Percentiles rank a stretch among this genome's conserved stretches.
phyloP scores from a whole-genome alignment of 768 basidiomycete species.

The Lepiota brunneoincarnata region DNA sequence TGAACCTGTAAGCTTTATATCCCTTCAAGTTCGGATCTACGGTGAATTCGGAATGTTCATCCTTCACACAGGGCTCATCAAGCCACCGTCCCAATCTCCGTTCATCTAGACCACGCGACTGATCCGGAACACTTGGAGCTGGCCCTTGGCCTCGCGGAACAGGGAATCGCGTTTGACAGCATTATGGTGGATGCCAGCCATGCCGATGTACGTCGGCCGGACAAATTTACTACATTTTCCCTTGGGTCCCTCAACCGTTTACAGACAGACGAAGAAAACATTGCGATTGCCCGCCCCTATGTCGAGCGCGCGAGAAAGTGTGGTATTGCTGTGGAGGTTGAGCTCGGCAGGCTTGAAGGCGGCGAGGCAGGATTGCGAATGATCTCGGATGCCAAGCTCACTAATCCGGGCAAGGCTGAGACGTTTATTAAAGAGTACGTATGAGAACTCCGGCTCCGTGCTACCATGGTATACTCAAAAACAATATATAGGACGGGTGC shows the following conservation, averaged over 20 bases:
- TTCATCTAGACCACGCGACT: constrained; percentile 48
- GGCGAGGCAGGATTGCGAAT: constrained; percentile 46
- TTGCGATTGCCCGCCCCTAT: constrained; percentile 39
- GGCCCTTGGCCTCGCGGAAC: constrained; percentile 40
- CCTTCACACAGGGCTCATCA: constrained; percentile 34
- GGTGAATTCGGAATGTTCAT: background rate
- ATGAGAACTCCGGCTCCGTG: background rate
- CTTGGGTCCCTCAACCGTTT: background rate
- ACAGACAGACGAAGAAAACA: constrained; percentile 47
- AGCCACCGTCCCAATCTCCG: constrained; percentile 46
- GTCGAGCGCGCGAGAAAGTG: constrained; percentile 38
- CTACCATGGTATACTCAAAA: background rate
- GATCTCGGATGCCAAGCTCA: constrained; percentile 47
- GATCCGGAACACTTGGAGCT: constrained; percentile 44
- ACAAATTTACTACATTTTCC: background rate
- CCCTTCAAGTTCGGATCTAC: background rate
- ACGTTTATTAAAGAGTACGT: constrained; percentile 38
- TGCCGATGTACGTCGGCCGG: constrained; percentile 30
- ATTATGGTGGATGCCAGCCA: constrained; percentile 52
- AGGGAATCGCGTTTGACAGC: constrained; percentile 45
- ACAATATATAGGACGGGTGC: constrained; percentile 34
- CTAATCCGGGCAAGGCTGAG: constrained; percentile 39
- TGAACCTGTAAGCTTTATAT: constrained; percentile 32
- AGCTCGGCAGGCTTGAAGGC: constrained; percentile 46
- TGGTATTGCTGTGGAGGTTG: constrained; percentile 44